Base-by-base conservation (phyloP, 2,329 filamentous ascomycete species). In the Furcasterigmium sp. region DNA sequence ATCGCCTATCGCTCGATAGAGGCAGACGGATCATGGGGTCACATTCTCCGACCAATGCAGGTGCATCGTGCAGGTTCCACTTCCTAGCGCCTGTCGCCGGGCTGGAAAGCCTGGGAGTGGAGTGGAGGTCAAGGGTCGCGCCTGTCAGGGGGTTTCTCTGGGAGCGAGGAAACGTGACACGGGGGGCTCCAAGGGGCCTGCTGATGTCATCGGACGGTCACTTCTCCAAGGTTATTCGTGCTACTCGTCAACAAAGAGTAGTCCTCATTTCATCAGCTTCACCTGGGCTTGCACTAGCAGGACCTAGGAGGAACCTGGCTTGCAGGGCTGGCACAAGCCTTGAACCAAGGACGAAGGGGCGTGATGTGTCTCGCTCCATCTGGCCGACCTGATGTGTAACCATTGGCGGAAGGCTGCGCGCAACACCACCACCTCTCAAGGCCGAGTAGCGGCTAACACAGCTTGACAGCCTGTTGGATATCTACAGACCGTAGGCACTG, bases 41-140 rank as follows among this genome's bases (percentile, higher is more conserved):
- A 34, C 30, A 34, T 17, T n/a, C 30, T 29, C 38, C 38, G 41
- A 37, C 48, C 46, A 50, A 49, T 49, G 48, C 46, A 50, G 44
- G 46, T 50, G 46, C 48, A 50, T 46, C 30, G 44, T 34, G 30
- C 30, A 34, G 30, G 30, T 8, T 17, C 23, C 23, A 26, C 23
- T 26, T 11, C 7, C 46, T 44, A 39, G 39, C 43, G 42, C 43
- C 39, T 47, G 46, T 47, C 43, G 39, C 43, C 46, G 46, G n/a
- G n/a, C n/a, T n/a, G n/a, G n/a, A n/a, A n/a, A n/a, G n/a, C n/a
- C n/a, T n/a, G n/a, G n/a, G n/a, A n/a, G n/a, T n/a, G n/a, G n/a
- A n/a, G n/a, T n/a, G n/a, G n/a, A n/a, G n/a, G n/a, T 26, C 23
- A 26, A 26, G 23, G 23, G 23, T 43, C 37, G 44, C 46, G 43